phyloP scores from a whole-genome alignment of 192 early-diverging fungal species.

The Coemansia sp. region DNA sequence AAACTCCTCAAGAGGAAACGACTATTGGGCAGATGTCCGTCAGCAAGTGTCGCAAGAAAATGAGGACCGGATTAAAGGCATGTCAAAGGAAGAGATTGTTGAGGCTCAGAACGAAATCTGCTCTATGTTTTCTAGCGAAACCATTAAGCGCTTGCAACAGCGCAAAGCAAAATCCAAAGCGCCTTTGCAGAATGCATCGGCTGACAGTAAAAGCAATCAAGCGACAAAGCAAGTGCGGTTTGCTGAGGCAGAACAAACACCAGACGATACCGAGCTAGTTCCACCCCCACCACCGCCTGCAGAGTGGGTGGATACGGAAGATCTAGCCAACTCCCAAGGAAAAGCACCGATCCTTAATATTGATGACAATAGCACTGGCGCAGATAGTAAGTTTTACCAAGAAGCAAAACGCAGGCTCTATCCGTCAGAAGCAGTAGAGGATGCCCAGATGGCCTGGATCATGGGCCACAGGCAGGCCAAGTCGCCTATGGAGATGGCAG shows the following conservation, averaged over 20 bases:
- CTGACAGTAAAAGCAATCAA: neutral
- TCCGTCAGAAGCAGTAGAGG: constrained; percentile 41
- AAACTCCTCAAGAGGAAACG: neutral
- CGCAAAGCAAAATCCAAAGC: constrained; percentile 12
- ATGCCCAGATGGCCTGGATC: constrained; percentile 54
- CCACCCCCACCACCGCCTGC: constrained; percentile 35
- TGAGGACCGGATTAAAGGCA: constrained; percentile 63
- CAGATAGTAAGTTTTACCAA: constrained; percentile 36
- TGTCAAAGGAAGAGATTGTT: constrained; percentile 71
- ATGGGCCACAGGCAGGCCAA: constrained; percentile 49
- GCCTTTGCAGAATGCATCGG: neutral
- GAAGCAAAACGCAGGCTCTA: constrained; percentile 42
- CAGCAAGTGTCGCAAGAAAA: constrained; percentile 35
- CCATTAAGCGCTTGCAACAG: constrained; percentile 62
- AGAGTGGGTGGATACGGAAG: constrained; percentile 31
- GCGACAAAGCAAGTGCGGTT: constrained; percentile 29
- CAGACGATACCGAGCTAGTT: constrained; percentile 17
- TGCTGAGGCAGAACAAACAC: constrained; percentile 11
- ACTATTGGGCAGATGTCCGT: constrained; percentile 19
- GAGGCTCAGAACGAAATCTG: constrained; percentile 68
- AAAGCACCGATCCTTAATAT: constrained; percentile 7
- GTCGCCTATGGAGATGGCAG: constrained; percentile 38
- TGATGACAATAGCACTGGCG: constrained; percentile 33
- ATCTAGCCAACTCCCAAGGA: neutral
- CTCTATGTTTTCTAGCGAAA: constrained; percentile 59